Evolutionary conservation across 139 green algal species (phyloP).

Genomic region (Prasinococcaceae sp.): DNA sequence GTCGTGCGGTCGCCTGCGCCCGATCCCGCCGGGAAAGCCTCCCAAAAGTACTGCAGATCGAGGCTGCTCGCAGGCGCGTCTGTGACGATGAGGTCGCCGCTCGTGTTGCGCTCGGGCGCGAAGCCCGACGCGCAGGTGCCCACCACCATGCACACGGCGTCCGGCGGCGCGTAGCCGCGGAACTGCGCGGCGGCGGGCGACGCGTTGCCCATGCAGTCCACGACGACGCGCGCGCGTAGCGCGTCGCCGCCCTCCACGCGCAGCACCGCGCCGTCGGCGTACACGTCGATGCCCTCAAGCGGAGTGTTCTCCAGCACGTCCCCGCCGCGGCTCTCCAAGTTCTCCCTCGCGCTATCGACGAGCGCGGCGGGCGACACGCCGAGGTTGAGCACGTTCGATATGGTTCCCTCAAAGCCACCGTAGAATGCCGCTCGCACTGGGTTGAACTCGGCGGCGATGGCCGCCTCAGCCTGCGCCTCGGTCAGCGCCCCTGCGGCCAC

Average conservation of each 20-base stretch:
- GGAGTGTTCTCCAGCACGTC: conserved; percentile 46
- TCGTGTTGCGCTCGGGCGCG: conserved; percentile 45
- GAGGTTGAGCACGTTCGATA: conserved; percentile 83
- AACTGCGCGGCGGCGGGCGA: conserved; percentile 50
- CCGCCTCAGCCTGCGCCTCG: conserved; percentile 45
- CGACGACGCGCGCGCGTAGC: conserved; percentile 46
- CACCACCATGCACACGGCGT: conserved; percentile 91
- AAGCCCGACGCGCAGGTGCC: conserved; percentile 68
- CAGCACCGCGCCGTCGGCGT: conserved; percentile 41
- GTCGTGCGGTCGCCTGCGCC: conserved; percentile 68
- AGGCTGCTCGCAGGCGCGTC: conserved; percentile 22
- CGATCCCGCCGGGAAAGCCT: conserved; percentile 56
- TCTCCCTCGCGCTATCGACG: conserved; percentile 9
- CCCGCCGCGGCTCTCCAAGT: conserved; percentile 54
- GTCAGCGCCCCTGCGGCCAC: conserved; percentile 55
- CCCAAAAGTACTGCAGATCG: conserved; percentile 46
- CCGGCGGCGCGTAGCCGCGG: conserved; percentile 61
- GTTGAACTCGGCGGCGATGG: conserved; percentile 75
- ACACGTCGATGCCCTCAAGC: conserved; percentile 33
- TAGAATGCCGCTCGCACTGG: conserved; percentile 42
- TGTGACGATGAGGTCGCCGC: conserved; percentile 69
- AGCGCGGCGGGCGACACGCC: conserved; percentile 48
- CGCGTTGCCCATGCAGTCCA: conserved; percentile 89
- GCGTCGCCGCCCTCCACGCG: conserved; percentile 13
- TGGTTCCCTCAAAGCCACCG: conserved; percentile 25